Evolutionary conservation across 1,139 yeast species (phyloP), one percentile per base, ranked within the genome.

Genomic region (Geotrichum fermentans): DNA sequence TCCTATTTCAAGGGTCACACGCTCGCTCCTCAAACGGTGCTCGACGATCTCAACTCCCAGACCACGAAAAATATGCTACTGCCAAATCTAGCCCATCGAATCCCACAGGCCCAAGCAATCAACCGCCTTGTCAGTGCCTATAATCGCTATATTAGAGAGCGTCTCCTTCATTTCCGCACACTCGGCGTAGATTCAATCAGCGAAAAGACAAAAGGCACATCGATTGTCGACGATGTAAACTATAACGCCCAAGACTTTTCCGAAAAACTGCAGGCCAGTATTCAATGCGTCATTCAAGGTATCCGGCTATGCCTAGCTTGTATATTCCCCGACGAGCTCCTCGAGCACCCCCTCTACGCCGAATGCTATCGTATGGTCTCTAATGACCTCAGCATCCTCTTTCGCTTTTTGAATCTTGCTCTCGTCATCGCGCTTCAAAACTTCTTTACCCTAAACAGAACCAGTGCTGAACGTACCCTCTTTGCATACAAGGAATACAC

Each of bases 401-500:
- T 59, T 34, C 47, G 55, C 20, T 55, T 58, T 46, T 49, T 60
- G 28, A 58, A 57, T 43, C 42, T 49, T 32, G 55, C 60, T 3
- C 44, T 60, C 22, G 58, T 58, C 22, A 52, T 52, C 20, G 55
- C 61, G 8, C 51, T 58, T 29, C 61, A 38, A 26, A 57, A 55
- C 50, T 59, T 59, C 42, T 58, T 55, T 41, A 51, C 55, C 7
- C 55, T 60, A 20, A 52, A 57, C 4, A 46, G 60, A 8, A 50
- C 56, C 7, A 61, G 59, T 39, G 61, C 63, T 13, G 61, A 58
- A 45, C 45, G 60, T 20, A 58, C 62, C 13, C 52, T 60, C 22
- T 59, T 55, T 40, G 51, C 59, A 8, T 58, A 58, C 45, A 60
- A 60, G 45, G 63, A 60, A 40, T 58, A 57, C 48, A 58, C 61